A percentile compares a stretch with the other conserved stretches of the same genome.
Evolutionary conservation across 2,329 filamentous ascomycete species (phyloP).

Genomic region (Rhynchosporium secalis): DNA sequence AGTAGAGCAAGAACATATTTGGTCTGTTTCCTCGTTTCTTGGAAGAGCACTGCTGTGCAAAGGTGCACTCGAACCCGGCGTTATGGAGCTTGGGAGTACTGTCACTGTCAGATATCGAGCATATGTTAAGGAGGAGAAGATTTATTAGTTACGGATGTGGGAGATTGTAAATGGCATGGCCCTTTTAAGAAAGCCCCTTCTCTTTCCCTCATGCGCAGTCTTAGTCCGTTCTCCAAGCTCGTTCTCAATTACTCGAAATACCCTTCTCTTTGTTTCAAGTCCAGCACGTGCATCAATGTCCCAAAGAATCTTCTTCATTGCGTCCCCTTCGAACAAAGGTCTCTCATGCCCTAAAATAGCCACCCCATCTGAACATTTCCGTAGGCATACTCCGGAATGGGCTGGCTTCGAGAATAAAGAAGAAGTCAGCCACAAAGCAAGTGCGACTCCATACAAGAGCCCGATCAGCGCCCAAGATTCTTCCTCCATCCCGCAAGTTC

Average conservation of each 20-base stretch:
- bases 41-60: slow-evolving; percentile 11
- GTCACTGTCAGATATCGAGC: slow-evolving; percentile 15
- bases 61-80: slow-evolving; percentile 19
- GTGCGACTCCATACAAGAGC: slow-evolving; percentile 19
- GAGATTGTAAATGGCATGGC: neutral
- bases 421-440: slow-evolving; percentile 10
- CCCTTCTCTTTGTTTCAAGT: slow-evolving; percentile 8
- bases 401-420: slow-evolving; percentile 15
- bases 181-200: neutral
- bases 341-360: slow-evolving; percentile 13
- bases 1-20: slow-evolving; percentile 63
- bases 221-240: neutral
- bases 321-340: slow-evolving; percentile 6
- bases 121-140: neutral
- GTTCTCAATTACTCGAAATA: neutral
- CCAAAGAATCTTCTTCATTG: slow-evolving; percentile 3
- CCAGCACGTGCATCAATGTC: neutral
- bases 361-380: neutral
- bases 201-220: neutral
- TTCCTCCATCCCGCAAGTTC: slow-evolving; percentile 18
- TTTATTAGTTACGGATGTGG: neutral
- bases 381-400: slow-evolving; percentile 3
- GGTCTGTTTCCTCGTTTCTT: neutral
- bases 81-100: slow-evolving; percentile 17
- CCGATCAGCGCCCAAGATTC: neutral